These are phyloP conservation scores for Penicillium silybi DNA, from an alignment of 495 filamentous ascomycete species.

Conservation along the genomic window DNA sequence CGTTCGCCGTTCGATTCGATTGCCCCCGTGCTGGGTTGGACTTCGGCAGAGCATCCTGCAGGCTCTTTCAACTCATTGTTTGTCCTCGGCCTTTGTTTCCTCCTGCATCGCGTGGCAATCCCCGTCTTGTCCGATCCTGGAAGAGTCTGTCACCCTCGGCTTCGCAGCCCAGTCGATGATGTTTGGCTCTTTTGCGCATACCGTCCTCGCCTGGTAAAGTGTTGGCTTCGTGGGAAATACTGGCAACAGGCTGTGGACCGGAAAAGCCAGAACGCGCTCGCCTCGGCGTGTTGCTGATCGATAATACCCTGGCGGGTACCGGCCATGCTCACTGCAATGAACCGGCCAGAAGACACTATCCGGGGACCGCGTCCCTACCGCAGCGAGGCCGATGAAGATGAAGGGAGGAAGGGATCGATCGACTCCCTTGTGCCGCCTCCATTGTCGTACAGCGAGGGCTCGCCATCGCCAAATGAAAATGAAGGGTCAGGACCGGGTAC, in stretches of 20 bases:
- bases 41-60: neutral
- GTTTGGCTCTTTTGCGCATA: conserved; percentile 5
- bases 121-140: neutral
- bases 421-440: conserved; percentile 23
- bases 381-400: conserved; percentile 33
- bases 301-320: neutral
- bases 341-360: conserved; percentile 38
- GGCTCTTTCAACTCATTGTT: neutral
- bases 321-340: conserved; percentile 38
- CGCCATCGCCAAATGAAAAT: conserved; percentile 30
- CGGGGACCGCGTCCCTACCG: conserved; percentile 33
- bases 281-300: neutral
- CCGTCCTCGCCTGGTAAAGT: conserved; percentile 5
- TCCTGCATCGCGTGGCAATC: neutral
- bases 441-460: conserved; percentile 26
- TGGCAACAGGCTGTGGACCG: neutral
- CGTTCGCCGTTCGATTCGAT: conserved; percentile 2
- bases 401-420: conserved; percentile 17
- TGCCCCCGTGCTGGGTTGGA: conserved; percentile 1
- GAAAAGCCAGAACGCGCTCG: neutral
- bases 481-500: conserved; percentile 30
- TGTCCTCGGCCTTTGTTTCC: neutral
- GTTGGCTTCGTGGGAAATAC: neutral
- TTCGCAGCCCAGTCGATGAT: conserved; percentile 9
- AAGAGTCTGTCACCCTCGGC: neutral